phyloP scores from a whole-genome alignment of 1,139 yeast genomes.

The Yamadazyma oceani region DNA sequence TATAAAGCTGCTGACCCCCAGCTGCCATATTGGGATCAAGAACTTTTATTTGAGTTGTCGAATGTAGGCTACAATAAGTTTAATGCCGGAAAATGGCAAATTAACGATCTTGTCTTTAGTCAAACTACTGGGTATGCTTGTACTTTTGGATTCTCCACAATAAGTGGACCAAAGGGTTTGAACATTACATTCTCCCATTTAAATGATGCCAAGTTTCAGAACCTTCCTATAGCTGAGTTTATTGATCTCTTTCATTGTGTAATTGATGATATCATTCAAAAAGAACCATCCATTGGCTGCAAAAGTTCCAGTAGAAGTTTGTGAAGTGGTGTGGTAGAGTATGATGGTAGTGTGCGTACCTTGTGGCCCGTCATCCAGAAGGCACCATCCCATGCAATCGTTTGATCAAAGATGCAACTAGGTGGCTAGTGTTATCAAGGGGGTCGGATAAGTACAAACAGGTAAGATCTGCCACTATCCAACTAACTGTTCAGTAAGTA shows the following conservation, averaged over 20 bases:
- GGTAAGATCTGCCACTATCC: too few relatives aligned
- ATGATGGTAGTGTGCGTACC: too few relatives aligned
- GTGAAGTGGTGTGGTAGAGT: too few relatives aligned
- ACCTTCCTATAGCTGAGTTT: not conserved
- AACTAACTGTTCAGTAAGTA: too few relatives aligned
- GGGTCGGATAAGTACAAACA: too few relatives aligned
- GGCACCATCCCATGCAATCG: too few relatives aligned
- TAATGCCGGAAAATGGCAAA: constrained; percentile 16
- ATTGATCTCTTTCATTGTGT: not conserved
- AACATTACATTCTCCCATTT: constrained; percentile 16
- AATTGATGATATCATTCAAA: not conserved
- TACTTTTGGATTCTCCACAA: constrained; percentile 22
- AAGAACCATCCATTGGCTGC: not conserved
- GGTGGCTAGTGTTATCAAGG: too few relatives aligned
- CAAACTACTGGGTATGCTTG: constrained; percentile 24
- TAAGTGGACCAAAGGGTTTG: constrained; percentile 23
- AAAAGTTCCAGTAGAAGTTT: not conserved
- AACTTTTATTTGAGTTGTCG: constrained; percentile 25
- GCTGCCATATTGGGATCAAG: constrained; percentile 1
- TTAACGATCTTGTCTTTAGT: constrained; percentile 25
- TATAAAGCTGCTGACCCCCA: constrained; percentile 14
- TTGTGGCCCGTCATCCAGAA: too few relatives aligned
- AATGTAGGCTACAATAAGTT: constrained; percentile 24
- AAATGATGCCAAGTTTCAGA: not conserved
- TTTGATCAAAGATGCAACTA: too few relatives aligned